A percentile compares a stretch with the other conserved stretches of the same genome.
Conservation (phyloP, 2,329 filamentous ascomycete species). For the Hypoxylon sp. region DNA sequence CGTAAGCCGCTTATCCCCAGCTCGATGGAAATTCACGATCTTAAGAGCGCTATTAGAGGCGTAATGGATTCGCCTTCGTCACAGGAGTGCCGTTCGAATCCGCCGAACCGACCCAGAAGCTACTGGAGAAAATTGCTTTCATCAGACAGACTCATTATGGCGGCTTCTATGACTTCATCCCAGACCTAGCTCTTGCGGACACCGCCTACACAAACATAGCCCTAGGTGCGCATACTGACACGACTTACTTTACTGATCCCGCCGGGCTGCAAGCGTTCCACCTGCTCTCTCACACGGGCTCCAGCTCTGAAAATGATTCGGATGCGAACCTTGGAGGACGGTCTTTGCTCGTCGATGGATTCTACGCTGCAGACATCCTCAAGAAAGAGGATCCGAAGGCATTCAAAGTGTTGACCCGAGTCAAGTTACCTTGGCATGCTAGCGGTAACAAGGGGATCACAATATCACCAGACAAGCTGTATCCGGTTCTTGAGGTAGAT, state of each 20-base stretch:
- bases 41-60: slow-evolving; percentile 61
- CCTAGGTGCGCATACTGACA: slow-evolving; percentile 91
- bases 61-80: slow-evolving; percentile 83
- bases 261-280: slow-evolving; percentile 94
- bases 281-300: slow-evolving; percentile 76
- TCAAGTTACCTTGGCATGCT: slow-evolving; percentile 81
- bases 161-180: slow-evolving; percentile 83
- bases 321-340: slow-evolving; percentile 70
- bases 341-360: slow-evolving; percentile 88
- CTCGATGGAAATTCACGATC: slow-evolving; percentile 7
- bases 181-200: slow-evolving; percentile 87
- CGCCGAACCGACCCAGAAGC: slow-evolving; percentile 77
- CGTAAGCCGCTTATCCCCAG: slow-evolving; percentile 52
- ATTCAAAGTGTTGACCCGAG: slow-evolving; percentile 68
- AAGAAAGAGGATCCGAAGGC: slow-evolving; percentile 64
- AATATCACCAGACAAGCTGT: slow-evolving; percentile 77
- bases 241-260: slow-evolving; percentile 94
- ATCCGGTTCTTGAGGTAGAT: slow-evolving; percentile 78
- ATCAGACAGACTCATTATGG: slow-evolving; percentile 94
- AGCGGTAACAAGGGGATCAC: slow-evolving; percentile 88
- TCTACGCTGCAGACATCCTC: slow-evolving; percentile 75
- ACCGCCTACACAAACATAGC: slow-evolving; percentile 91
- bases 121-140: slow-evolving; percentile 85
- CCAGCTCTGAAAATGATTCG: slow-evolving; percentile 33
- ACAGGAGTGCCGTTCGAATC: slow-evolving; percentile 72